Evolutionary conservation across 2,329 filamentous ascomycete genomes (phyloP), one percentile per base, ranked within the genome.

Genomic region (Bimuria novae-zelandiae): DNA sequence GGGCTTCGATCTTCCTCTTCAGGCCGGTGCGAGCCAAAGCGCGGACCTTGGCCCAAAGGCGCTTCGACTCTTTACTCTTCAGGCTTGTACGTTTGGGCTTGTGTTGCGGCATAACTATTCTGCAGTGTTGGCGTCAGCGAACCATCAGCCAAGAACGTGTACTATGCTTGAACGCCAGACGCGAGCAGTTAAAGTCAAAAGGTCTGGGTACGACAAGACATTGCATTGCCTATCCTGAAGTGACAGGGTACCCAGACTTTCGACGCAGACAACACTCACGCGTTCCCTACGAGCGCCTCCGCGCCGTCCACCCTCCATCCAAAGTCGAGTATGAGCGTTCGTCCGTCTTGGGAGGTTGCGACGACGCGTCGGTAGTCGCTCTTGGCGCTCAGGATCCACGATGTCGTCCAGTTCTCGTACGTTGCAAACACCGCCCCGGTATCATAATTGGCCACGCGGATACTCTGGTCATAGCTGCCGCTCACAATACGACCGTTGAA

Each of bases 351-450:
- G 44, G 92, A 94, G 0, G 93, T 96, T 64, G 91, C 94, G 57
- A 99, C 90, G 58, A 99, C 94, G 56, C 94, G 86, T 54, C 93
- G 83, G 74, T 97, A 97, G 71, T 99, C 93, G 58, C 90, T 92
- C 81, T 97, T 97, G 46, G 94, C 94, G 59, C 90, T 92, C 54
- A 99, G 78, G 68, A 99, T 95, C 94, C 94, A 99, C 75, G 91
- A 96, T 10, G 89, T 88, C 53, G 96, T 96, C 92, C 92, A 97
- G 62, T 89, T 87, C n/a, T 92, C 89, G 66, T 97, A 93, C 63
- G 92, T 87, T 57, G 95, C 84, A 55, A 93, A 82, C 62, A 91
- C 82, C 41, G 86, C 79, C 29, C 92, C 93, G 2, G 87, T 88
- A 59, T 87, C 85, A 76, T 94, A 89, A 71, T 97, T 89, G 75